These are phyloP conservation scores for Iris macrosiphon DNA, from an alignment of 106 monocot species.

Conservation along the genomic window DNA sequence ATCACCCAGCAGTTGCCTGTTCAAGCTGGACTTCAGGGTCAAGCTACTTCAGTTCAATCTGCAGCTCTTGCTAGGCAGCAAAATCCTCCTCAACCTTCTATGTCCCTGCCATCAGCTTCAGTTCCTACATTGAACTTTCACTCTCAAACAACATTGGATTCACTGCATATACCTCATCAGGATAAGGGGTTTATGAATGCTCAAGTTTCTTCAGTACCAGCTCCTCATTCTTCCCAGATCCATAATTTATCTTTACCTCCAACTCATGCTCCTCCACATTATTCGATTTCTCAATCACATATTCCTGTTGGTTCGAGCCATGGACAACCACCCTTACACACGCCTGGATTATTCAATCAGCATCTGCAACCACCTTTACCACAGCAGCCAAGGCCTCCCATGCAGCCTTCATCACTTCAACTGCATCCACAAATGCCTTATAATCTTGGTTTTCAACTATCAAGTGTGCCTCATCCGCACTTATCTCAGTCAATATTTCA, in stretches of 20 bases:
- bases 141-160: too few relatives aligned
- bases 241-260: slow-evolving; percentile 50
- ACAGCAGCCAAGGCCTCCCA: slow-evolving; percentile 56
- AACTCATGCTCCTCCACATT: slow-evolving; percentile 31
- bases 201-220: slow-evolving; percentile 23
- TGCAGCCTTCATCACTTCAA: slow-evolving; percentile 46
- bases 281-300: slow-evolving; percentile 48
- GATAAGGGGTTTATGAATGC: too few relatives aligned
- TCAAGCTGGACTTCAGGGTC: slow-evolving; percentile 41
- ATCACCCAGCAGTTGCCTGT: slow-evolving; percentile 30
- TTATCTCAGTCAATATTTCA: slow-evolving; percentile 60
- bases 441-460: slow-evolving; percentile 42
- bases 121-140: too few relatives aligned
- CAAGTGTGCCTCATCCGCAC: slow-evolving; percentile 35
- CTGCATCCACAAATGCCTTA: slow-evolving; percentile 55
- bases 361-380: slow-evolving; percentile 63
- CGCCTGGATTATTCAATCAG: slow-evolving; percentile 49
- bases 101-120: slow-evolving; percentile 21
- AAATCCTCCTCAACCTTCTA: slow-evolving; percentile 32
- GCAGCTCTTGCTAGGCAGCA: slow-evolving; percentile 39
- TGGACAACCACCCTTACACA: slow-evolving; percentile 44
- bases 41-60: slow-evolving; percentile 38
- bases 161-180: slow-evolving; percentile 22
- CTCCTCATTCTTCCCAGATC: slow-evolving; percentile 42
- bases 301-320: slow-evolving; percentile 39